These are phyloP conservation scores for Diatrype stigma DNA, from an alignment of 2,329 filamentous ascomycete species.

Conservation along the genomic window DNA sequence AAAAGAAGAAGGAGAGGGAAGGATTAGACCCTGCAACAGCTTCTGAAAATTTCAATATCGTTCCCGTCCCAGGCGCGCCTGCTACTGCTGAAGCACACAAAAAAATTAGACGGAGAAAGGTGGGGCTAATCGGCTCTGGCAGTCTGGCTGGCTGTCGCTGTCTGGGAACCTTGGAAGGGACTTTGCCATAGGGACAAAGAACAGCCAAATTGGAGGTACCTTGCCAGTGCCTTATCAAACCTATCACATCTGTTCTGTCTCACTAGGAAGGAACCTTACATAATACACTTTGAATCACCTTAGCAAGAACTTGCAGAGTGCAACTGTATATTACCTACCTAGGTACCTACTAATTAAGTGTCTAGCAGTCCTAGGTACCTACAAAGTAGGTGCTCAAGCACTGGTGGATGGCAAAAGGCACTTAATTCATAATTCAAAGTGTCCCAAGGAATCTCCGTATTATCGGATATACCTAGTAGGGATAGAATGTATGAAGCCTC, in stretches of 20 bases:
- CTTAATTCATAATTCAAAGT: too few species aligned
- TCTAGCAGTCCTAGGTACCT: not conserved
- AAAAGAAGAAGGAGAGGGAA: conserved; percentile 34
- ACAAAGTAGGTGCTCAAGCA: too few species aligned
- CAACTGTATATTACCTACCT: too few species aligned
- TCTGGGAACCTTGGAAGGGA: not conserved
- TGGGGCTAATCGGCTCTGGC: not conserved
- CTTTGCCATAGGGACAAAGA: not conserved
- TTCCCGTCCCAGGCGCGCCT: not conserved
- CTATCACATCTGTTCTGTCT: not conserved
- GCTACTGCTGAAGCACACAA: conserved; percentile 1
- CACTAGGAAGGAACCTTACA: not conserved
- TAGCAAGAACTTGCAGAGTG: too few species aligned
- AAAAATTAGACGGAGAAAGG: conserved; percentile 6
- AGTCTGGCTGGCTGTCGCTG: not conserved
- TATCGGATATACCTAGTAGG: too few species aligned
- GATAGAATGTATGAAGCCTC: too few species aligned
- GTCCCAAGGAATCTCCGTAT: too few species aligned
- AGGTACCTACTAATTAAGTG: not conserved
- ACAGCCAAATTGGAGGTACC: not conserved
- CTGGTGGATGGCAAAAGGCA: too few species aligned
- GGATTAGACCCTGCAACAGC: conserved; percentile 5
- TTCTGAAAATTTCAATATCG: conserved; percentile 10
- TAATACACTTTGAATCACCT: too few species aligned
- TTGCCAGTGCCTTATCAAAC: not conserved